Base-by-base conservation (phyloP, 2,329 filamentous ascomycete genomes). In the Cordyceps farinosa region DNA sequence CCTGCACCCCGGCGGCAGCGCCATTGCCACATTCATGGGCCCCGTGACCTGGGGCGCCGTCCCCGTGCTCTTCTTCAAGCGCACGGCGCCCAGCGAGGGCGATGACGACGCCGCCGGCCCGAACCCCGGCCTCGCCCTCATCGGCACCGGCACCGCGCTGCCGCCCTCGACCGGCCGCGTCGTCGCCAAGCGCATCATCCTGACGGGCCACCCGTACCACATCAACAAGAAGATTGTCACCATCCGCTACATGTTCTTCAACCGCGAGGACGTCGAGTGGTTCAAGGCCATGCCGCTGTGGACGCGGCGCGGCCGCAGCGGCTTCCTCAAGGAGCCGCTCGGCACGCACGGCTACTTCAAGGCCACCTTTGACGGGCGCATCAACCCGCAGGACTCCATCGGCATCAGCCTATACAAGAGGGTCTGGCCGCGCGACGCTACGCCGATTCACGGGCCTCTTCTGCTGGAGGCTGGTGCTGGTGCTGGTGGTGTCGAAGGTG, bases 261-360 rank as follows among this genome's bases (percentile, higher is more conserved):
- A 94, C 80, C 83, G 90, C 55, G 91, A 94, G 71, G 96, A 99
- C 68, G 91, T 99, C 38, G 87, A 90, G 69, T 99, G 95, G 93
- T 99, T 98, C 85, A 96, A 97, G 80, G 94, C 94, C 1, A 76
- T 99, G 73, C 94, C 95, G 65, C 78, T 99, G 67, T 99, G 94
- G 93, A 99, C 95, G 5, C 91, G 87, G 79, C 81, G 94, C 36
- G 95, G 95, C 7, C 83, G 95, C 66, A 91, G 87, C 68, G 95
- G 95, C 9, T 97, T 88, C 75, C 87, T 99, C 80, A 97, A 97
- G 82, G 95, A 99, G 80, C 85, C 89, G 64, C 79, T 99, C 56
- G 95, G 95, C 70, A 99, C 95, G 42, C 95, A 99, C 76, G 95
- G 95, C n/a, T 99, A 99, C 80, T 98, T 98, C 85, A 99, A 99